Conservation (phyloP, 2,329 filamentous ascomycete species). For the Neofusicoccum sp. region DNA sequence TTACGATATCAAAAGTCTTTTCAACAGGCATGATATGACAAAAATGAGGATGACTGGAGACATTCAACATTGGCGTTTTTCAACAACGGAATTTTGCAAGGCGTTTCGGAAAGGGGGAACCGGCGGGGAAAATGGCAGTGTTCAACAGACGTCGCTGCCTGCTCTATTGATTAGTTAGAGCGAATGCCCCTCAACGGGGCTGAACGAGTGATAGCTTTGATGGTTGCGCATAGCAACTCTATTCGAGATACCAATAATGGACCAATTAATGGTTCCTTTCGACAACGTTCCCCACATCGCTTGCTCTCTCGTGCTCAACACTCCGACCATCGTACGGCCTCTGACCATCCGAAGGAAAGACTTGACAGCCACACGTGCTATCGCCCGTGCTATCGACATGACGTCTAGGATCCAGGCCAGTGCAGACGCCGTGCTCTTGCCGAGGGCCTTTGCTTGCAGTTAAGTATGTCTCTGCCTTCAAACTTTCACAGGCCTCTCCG, state of each 20-base stretch:
- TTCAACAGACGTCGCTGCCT: conserved; percentile 17
- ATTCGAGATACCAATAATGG: conserved; percentile 7
- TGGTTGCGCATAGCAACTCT: neutral
- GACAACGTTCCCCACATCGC: conserved; percentile 6
- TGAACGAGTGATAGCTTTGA: neutral
- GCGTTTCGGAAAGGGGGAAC: conserved; percentile 15
- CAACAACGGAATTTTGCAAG: conserved; percentile 12
- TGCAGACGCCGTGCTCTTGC: neutral
- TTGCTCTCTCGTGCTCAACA: neutral
- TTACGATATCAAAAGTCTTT: conserved; percentile 21
- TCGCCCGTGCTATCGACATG: conserved; percentile 1
- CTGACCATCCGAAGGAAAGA: neutral
- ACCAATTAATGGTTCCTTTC: neutral
- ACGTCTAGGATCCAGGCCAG: neutral
- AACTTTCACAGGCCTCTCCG: neutral
- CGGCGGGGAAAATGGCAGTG: conserved; percentile 13
- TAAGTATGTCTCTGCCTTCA: neutral
- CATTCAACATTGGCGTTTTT: conserved; percentile 20
- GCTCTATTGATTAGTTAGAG: neutral
- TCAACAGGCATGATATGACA: conserved; percentile 20
- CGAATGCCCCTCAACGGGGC: conserved; percentile 10
- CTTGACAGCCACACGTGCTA: neutral
- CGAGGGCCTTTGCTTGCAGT: neutral
- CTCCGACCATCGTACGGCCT: conserved; percentile 2
- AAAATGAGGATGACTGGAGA: neutral